Evolutionary conservation across 2,329 filamentous ascomycete genomes (phyloP), one percentile per base, ranked within the genome.

Genomic region (Boeremia lycopersici): DNA sequence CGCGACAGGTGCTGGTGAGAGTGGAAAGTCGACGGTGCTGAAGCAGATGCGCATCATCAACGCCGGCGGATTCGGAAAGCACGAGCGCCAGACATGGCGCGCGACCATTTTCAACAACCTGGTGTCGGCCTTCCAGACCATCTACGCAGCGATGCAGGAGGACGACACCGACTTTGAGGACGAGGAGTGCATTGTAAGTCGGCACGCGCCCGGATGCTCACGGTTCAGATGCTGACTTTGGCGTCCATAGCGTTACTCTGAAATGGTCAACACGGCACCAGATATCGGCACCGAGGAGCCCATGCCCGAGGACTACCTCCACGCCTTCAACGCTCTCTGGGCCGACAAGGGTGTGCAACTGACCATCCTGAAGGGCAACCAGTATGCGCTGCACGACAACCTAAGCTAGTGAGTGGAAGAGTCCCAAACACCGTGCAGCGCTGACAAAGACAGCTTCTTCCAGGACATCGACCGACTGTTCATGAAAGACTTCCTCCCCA

Each of bases 41-140:
- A 98, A 98, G 81, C 93, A 98, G 82, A 98, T 99, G 95, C 93
- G 93, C 76, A 87, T 99, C 76, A 97, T 99, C 67, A 95, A 98
- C 75, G 87, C 91, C 12, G 88, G 92, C 75, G 93, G 95, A 45
- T 98, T 98, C 79, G 91, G 87, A 70, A 89, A 90, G 69, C 87
- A 86, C 61, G 95, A 98, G 76, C 90, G 92, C 75, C 86, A 96
- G 62, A 91, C 97, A 81, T 96, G 91, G 84, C 92, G 95, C 67
- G 90, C 92, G 13, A 93, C 97, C 69, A 93, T 98, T 64, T 98
- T 97, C 78, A 93, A 89, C 77, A 99, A 99, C 76, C 84, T 98
- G 62, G 82, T 97, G 46, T 90, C 96, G 66, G 93, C 93, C 2
- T 95, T 96, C 80, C 91, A 93, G 74, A 86, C 93, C 64, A 89